These are phyloP conservation scores for Larix kaempferi DNA, from an alignment of 75 land plant species.

Conservation along the genomic window DNA sequence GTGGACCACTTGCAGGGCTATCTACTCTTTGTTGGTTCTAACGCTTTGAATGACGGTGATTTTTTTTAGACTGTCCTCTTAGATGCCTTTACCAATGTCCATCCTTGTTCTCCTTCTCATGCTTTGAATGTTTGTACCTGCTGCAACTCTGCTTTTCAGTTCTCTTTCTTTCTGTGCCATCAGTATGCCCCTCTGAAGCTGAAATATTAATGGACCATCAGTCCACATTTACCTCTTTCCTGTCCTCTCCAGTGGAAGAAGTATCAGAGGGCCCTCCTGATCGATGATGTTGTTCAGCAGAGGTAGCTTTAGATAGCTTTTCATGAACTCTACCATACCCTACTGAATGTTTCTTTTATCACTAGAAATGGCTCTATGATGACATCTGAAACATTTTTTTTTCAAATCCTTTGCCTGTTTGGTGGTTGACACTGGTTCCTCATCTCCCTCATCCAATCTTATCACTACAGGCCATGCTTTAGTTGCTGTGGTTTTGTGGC, in stretches of 20 bases:
- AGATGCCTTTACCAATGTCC: slow-evolving; percentile 8
- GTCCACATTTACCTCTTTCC: neutral
- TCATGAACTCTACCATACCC: slow-evolving; percentile 12
- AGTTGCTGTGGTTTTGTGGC: slow-evolving; percentile 44
- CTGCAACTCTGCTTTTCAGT: slow-evolving; percentile 12
- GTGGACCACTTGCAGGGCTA: slow-evolving; percentile 21
- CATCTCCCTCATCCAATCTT: slow-evolving; percentile 75
- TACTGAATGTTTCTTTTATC: slow-evolving; percentile 30
- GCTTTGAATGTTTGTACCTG: slow-evolving; percentile 18
- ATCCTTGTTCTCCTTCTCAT: slow-evolving; percentile 12
- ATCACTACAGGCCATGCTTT: slow-evolving; percentile 83
- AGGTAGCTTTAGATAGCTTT: slow-evolving; percentile 14
- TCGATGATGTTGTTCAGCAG: slow-evolving; percentile 21
- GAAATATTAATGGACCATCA: slow-evolving; percentile 2
- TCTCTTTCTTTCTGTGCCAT: slow-evolving; percentile 30
- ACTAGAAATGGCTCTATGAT: slow-evolving; percentile 61
- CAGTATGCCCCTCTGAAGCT: slow-evolving; percentile 18
- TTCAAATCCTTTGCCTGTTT: slow-evolving; percentile 34
- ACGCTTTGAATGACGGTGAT: slow-evolving; percentile 30
- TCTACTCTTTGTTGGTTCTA: slow-evolving; percentile 38
- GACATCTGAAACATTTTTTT: slow-evolving; percentile 63
- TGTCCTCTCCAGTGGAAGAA: slow-evolving; percentile 12
- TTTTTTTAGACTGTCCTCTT: slow-evolving; percentile 11
- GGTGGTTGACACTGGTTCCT: slow-evolving; percentile 7
- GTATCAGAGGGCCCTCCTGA: slow-evolving; percentile 9